phyloP scores from a whole-genome alignment of 1,139 yeast genomes.

The Blastobotrys capitulatus region DNA sequence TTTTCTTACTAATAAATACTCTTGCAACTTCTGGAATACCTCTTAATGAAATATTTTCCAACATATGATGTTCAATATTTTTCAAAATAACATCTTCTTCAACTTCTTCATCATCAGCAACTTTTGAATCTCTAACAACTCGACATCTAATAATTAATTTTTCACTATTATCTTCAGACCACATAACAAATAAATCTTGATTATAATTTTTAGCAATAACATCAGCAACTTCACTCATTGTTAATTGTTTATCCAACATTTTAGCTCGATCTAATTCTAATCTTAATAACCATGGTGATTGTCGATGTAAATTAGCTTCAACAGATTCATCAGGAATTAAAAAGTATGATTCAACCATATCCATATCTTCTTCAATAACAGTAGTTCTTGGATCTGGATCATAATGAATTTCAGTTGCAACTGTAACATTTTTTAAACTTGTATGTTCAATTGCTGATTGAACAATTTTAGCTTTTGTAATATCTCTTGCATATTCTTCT shows the following conservation, averaged over 20 bases:
- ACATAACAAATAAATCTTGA: constrained; percentile 91
- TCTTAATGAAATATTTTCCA: constrained; percentile 88
- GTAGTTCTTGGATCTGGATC: constrained; percentile 98
- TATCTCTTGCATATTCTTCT: constrained; percentile 75
- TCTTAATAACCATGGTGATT: constrained; percentile 97
- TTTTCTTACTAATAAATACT: constrained; percentile 90
- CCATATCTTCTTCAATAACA: constrained; percentile 92
- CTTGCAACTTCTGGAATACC: constrained; percentile 95
- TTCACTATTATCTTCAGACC: constrained; percentile 99
- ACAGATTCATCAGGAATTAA: constrained; percentile 98
- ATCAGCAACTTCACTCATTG: constrained; percentile 98
- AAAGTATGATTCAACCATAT: constrained; percentile 94
- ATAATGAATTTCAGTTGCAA: constrained; percentile 94
- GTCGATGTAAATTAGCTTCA: constrained; percentile 86
- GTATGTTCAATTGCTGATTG: constrained; percentile 98
- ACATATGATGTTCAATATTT: constrained; percentile 93
- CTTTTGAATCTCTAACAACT: constrained; percentile 94
- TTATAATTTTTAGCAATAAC: constrained; percentile 91
- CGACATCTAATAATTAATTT: constrained; percentile 96
- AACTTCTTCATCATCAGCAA: constrained; percentile 85
- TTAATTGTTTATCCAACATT: constrained; percentile 95
- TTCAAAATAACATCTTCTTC: constrained; percentile 97
- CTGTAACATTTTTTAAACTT: constrained; percentile 87
- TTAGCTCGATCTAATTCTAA: constrained; percentile 96
- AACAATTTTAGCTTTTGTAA: constrained; percentile 88